Evolutionary conservation across 345 rosid genomes (phyloP).

Genomic region (Durio zibethinus): DNA sequence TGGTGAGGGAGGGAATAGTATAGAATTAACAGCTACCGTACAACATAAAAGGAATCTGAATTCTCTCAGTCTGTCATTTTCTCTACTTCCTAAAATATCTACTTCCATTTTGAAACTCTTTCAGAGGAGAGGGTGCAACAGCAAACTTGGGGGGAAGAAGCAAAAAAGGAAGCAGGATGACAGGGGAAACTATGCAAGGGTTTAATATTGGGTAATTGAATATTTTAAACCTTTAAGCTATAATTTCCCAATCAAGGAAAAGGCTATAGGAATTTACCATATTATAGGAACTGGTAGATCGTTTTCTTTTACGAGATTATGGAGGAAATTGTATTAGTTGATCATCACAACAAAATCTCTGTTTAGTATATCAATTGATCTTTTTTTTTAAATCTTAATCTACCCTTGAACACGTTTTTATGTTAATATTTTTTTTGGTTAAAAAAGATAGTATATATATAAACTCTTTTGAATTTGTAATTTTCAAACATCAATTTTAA

Average conservation of each 20-base stretch:
- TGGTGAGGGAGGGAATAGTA: not conserved
- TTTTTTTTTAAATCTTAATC: too few relatives aligned
- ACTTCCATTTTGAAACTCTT: not conserved
- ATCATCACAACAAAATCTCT: not conserved
- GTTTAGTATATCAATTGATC: too few relatives aligned
- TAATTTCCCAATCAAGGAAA: not conserved
- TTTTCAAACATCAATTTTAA: too few relatives aligned
- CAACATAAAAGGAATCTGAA: conserved; percentile 4
- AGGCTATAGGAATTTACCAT: not conserved
- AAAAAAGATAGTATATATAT: too few relatives aligned
- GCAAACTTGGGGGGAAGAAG: not conserved
- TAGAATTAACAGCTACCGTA: conserved; percentile 1
- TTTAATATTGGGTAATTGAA: not conserved
- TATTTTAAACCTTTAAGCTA: not conserved
- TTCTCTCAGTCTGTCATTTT: conserved; percentile 7
- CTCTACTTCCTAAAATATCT: not conserved
- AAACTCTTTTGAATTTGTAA: too few relatives aligned
- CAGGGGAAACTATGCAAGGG: not conserved
- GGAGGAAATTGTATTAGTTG: not conserved
- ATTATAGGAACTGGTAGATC: not conserved
- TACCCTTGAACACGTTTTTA: too few relatives aligned
- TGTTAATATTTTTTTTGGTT: too few relatives aligned
- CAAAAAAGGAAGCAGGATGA: not conserved
- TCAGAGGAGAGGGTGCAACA: not conserved
- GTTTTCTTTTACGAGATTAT: not conserved